Evolutionary conservation across 179 eudicot species (phyloP), one percentile per base, ranked within the genome.

Genomic region (Spergularia azorica): DNA sequence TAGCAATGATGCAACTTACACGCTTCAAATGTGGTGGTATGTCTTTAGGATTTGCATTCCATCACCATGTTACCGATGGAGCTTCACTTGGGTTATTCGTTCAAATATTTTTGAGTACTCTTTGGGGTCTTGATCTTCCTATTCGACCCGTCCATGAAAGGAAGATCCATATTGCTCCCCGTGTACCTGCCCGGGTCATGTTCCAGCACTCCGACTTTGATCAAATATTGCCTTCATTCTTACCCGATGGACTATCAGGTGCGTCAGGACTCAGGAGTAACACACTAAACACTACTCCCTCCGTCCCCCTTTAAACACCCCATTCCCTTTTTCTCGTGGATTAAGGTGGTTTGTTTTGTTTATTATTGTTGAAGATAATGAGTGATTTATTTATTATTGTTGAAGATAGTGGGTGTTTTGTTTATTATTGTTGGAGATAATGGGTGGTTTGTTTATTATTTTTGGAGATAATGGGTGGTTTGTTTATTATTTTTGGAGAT

Each of bases 21-120:
- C 83, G 85, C 66, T 93, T 93, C 79, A 85, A 86, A 73, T 93
- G 97, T 62, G 98, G 98, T 2, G 97, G 96, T 32, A 91, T 85
- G 0, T 86, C 89, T 1, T 88, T 93, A 4, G 98, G 95, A 10
- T 89, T 90, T 9, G 90, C 92, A 11, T 83, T 82, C 85, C 97
- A 90, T 36, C 98, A 93, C 70, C 93, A 89, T 52, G 95, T 77
- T 4, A 92, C 87, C 0, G 97, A 93, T 63, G 98, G 98, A 13
- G 83, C 83, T 70, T 86, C 96, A 3, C 88, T 86, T 39, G 85
- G 84, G 20, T 91, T 86, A 63, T 91, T 91, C 69, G 83, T 88
- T 71, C 89, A 89, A 83, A 80, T 89, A 8, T 91, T 94, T 95
- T 85, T 90, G 0, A 92, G 87, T 15, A 75, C 88, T 77, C 88